Evolutionary conservation across 345 rosid species (phyloP).

Genomic region (Eucalyptus erythrocorys): DNA sequence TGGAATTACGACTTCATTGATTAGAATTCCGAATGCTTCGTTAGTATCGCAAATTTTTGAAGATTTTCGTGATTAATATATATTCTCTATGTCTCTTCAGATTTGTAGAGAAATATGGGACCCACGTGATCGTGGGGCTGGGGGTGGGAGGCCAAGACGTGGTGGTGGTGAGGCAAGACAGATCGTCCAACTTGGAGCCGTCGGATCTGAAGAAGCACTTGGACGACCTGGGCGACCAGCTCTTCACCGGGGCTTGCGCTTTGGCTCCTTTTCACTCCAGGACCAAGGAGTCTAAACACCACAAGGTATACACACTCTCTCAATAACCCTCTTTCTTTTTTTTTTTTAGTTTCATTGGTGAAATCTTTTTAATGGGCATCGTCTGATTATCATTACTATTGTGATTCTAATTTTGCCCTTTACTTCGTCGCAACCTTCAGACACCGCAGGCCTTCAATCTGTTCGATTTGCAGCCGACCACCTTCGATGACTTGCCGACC

Average conservation of each 20-base stretch:
- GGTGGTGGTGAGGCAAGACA: conserved; percentile 61
- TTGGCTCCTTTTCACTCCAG: conserved; percentile 17
- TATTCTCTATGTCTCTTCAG: conserved; percentile 5
- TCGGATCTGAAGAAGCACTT: conserved; percentile 54
- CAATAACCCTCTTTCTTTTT: too few species aligned
- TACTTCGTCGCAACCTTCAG: conserved; percentile 11
- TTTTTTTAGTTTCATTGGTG: background rate
- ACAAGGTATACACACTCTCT: conserved; percentile 33
- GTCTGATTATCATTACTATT: background rate
- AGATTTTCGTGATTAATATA: too few species aligned
- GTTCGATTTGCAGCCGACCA: conserved; percentile 36
- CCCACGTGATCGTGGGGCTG: conserved; percentile 72
- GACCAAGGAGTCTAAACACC: conserved; percentile 18
- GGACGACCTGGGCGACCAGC: conserved; percentile 70
- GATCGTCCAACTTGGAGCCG: conserved; percentile 36
- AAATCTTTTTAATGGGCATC: background rate
- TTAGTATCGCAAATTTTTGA: too few species aligned
- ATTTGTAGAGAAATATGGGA: conserved; percentile 83
- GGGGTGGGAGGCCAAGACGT: conserved; percentile 78
- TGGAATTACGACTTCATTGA: too few species aligned
- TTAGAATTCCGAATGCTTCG: too few species aligned
- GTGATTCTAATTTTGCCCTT: background rate
- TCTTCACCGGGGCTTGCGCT: conserved; percentile 62
- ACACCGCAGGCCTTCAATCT: conserved; percentile 69
- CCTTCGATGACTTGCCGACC: conserved; percentile 26